Evolutionary conservation across 2,329 filamentous ascomycete species (phyloP), one percentile per base, ranked within the genome.

Genomic region (Pyrenophora graminea): DNA sequence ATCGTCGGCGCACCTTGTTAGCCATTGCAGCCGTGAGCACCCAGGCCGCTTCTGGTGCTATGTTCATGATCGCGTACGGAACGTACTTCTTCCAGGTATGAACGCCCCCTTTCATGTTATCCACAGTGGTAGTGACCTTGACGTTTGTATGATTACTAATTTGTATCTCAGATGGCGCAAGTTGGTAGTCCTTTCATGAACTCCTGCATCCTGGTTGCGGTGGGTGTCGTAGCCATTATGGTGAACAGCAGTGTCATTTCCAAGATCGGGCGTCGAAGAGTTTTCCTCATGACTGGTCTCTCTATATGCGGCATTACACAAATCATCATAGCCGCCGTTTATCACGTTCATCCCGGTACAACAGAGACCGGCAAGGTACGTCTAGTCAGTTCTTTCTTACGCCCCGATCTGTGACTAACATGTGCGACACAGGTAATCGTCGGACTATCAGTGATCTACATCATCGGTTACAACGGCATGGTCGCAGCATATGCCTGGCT

Each of bases 401-500:
- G 9, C 0, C 0, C n/a, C 7, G 18, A 23, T 12, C 6, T 8
- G 27, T 27, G 8, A 32, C 53, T 61, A 13, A 55, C 8, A 12
- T 30, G 3, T 9, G 8, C 3, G 9, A 12, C 9, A 9, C 27
- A 64, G 62, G 73, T 74, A 12, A 79, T 85, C 10, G 79, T 85
- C 2, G 81, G 72, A 0, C 67, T 85, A 8, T 79, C 80, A 6
- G 76, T 83, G 13, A 55, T 83, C 38, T 84, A 83, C 57, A 80
- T 83, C 51, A 61, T 79, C 25, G 77, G 74, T 3, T 84, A 83
- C 62, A 84, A 82, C 56, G 74, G 78, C 18, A 76, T 82, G 74
- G 76, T 84, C 9, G 71, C 80, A 0, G 79, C 79, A 0, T 85
- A 84, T 54, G 79, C 82, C 1, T 85, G 82, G 82, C 73, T 85